phyloP scores from a whole-genome alignment of 2,329 filamentous ascomycete genomes.

The Cladosporium sp. region DNA sequence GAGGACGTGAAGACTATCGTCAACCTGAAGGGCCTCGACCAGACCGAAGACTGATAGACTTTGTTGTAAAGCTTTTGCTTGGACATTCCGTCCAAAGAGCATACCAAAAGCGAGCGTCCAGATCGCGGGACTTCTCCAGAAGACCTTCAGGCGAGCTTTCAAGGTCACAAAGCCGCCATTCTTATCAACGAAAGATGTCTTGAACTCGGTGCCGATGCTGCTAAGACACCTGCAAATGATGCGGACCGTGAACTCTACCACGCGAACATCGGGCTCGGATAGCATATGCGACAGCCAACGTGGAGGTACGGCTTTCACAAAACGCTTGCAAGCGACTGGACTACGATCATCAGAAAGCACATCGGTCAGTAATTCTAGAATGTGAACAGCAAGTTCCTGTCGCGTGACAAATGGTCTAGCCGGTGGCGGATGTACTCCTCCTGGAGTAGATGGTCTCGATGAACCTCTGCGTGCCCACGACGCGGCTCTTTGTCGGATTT shows the following conservation, averaged over 20 bases:
- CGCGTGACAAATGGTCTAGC: constrained; percentile 19
- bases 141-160: constrained; percentile 73
- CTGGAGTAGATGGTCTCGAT: constrained; percentile 26
- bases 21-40: constrained; percentile 62
- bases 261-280: constrained; percentile 77
- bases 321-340: constrained; percentile 51
- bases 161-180: constrained; percentile 85
- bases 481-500: constrained; percentile 22
- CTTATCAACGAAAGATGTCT: constrained; percentile 79
- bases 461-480: constrained; percentile 26
- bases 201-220: constrained; percentile 76
- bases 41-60: constrained; percentile 72
- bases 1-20: constrained; percentile 59
- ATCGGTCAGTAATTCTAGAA: constrained; percentile 26
- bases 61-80: constrained; percentile 65
- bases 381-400: constrained; percentile 26
- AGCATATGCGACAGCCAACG: constrained; percentile 77
- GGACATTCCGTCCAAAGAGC: constrained; percentile 76
- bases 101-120: constrained; percentile 89
- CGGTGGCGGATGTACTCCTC: constrained; percentile 14
- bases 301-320: constrained; percentile 90
- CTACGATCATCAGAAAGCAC: constrained; percentile 24
- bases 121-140: constrained; percentile 80
- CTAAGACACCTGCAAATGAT: constrained; percentile 80
- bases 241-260: constrained; percentile 74